Evolutionary conservation across 1,284 basidiomycete genomes (phyloP), one percentile per base, ranked within the genome.

Genomic region (Trichosporon faecale): DNA sequence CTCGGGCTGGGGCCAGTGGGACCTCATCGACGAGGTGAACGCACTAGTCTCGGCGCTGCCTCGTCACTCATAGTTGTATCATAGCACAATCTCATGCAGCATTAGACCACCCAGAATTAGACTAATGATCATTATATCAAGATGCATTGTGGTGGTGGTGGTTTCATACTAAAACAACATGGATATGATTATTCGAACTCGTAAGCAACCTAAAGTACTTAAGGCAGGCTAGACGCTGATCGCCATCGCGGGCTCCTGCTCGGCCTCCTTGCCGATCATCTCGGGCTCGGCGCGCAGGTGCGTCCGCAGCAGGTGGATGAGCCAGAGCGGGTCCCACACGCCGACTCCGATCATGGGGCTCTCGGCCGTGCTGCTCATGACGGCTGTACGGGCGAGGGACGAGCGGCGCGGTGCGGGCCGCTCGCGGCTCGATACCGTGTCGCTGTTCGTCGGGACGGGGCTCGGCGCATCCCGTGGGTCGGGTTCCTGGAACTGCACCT

Each of bases 1-100:
- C 25, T 89, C 87, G 11, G 85, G 91, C 1, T 98, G 94, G 95
- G 91, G 88, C 23, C 95, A 98, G 83, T 86, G 85, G 68, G 95
- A 98, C 80, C 83, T 98, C 60, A 92, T 93, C 89, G 86, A 87
- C 76, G 91, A 95, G 57, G 57, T 61, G 27, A 61, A 61, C 11
- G 57, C 57, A 29, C 78, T 33, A 29, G n/a, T 61, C 18, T 31
- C 57, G 18, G 57, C 57, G 29, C 29, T 61, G 27, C 57, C 57
- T 3, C 14, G 57, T 3, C 27, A 61, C 5, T 90, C 25, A 37
- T 61, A 49, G 21, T 63, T 67, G 66, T 67, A 61, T 57, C 40
- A 60, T 46, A 37, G 33, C 23, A 18, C 44, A 29, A 60, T 23
- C 9, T 31, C 27, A 61, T n/a, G 57, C 57, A 61, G 57, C 57